phyloP scores from a whole-genome alignment of 805 yeast species.

The Ogataea nakhonphanomensis region DNA sequence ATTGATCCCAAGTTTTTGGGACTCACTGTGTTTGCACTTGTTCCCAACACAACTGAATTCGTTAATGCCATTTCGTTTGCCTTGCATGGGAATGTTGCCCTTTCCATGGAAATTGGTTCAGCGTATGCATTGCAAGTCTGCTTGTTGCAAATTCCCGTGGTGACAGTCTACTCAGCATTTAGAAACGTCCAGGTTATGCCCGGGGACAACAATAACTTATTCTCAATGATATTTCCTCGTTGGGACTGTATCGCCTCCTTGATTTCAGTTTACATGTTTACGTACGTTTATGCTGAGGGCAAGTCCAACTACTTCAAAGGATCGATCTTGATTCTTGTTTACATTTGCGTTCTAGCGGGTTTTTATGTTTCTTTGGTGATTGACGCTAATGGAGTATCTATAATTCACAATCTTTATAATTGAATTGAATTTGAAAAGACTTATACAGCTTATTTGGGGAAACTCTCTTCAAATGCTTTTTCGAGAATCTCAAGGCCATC shows the following conservation, averaged over 20 bases:
- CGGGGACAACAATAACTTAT: slow-evolving; percentile 43
- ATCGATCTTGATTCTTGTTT: slow-evolving; percentile 75
- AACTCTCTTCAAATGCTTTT: slow-evolving; percentile 43
- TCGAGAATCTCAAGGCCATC: slow-evolving; percentile 73
- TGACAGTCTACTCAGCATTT: slow-evolving; percentile 72
- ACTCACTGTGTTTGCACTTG: slow-evolving; percentile 89
- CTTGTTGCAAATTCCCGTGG: slow-evolving; percentile 85
- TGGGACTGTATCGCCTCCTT: slow-evolving; percentile 92
- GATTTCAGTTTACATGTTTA: slow-evolving; percentile 82
- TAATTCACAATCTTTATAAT: slow-evolving; percentile 1
- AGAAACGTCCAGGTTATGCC: slow-evolving; percentile 33
- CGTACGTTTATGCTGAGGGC: slow-evolving; percentile 95
- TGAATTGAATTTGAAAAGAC: background rate
- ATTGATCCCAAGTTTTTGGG: slow-evolving; percentile 90
- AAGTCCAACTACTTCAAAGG: slow-evolving; percentile 96
- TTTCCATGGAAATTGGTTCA: slow-evolving; percentile 96
- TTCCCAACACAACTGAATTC: slow-evolving; percentile 96
- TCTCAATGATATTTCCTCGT: slow-evolving; percentile 84
- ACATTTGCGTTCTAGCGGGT: slow-evolving; percentile 72
- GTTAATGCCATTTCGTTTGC: slow-evolving; percentile 97
- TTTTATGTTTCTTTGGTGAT: slow-evolving; percentile 62
- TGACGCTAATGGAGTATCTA: slow-evolving; percentile 23
- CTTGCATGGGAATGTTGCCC: slow-evolving; percentile 89
- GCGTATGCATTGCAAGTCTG: slow-evolving; percentile 97
- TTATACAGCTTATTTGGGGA: slow-evolving; percentile 8